These are phyloP conservation scores for Blastocystis hominis DNA, from an alignment of 352 stramenopile genomes.

Conservation along the genomic window DNA sequence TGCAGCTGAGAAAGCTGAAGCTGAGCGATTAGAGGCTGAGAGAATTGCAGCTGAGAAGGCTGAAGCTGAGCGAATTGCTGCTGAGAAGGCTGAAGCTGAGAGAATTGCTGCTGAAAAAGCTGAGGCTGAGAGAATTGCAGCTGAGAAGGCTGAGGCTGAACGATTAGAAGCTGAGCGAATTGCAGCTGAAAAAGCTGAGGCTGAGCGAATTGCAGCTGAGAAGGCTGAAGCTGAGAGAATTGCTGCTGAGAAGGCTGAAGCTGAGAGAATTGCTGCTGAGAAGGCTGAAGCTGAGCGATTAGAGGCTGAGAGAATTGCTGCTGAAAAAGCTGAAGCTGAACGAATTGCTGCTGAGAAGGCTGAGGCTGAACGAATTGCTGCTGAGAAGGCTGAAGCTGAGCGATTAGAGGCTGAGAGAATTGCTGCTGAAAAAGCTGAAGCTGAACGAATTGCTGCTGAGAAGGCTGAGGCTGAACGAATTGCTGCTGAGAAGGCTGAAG, in stretches of 20 bases:
- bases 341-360: neutral
- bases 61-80: neutral
- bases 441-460: neutral
- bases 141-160: neutral
- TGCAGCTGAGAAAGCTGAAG: neutral
- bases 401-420: neutral
- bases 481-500: neutral
- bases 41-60: neutral
- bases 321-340: neutral
- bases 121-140: neutral
- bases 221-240: neutral
- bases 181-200: neutral
- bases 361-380: neutral
- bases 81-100: neutral
- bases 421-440: neutral
- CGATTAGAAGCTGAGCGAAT: neutral
- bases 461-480: neutral
- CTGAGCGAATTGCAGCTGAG: neutral
- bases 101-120: neutral
- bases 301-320: neutral
- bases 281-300: neutral
- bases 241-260: neutral
- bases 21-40: neutral
- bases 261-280: neutral
- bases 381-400: neutral